These are phyloP conservation scores for Rhododendron ovatum DNA, from an alignment of 148 eudicot genomes.

Conservation along the genomic window DNA sequence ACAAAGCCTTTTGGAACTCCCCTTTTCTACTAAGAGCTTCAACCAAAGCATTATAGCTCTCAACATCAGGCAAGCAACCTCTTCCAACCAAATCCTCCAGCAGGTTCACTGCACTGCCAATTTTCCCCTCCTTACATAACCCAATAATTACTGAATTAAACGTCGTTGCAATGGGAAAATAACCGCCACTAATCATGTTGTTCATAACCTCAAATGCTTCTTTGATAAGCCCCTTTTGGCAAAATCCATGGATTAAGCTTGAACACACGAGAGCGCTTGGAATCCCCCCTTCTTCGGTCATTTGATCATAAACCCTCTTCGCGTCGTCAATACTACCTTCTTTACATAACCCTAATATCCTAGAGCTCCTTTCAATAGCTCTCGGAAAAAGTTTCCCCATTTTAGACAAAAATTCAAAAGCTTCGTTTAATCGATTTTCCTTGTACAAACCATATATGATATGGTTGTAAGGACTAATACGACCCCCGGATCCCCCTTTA, in stretches of 20 bases:
- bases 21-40: conserved; percentile 42
- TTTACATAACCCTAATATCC: conserved; percentile 45
- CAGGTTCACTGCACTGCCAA: conserved; percentile 43
- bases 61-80: conserved; percentile 45
- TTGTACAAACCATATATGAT: conserved; percentile 65
- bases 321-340: conserved; percentile 44
- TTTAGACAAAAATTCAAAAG: conserved; percentile 48
- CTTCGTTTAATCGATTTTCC: conserved; percentile 42
- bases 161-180: conserved; percentile 52
- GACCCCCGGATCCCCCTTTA: conserved; percentile 40
- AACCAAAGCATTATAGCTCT: conserved; percentile 52
- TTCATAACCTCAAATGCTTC: conserved; percentile 71
- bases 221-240: conserved; percentile 30
- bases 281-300: conserved; percentile 54
- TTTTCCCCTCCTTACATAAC: conserved; percentile 55
- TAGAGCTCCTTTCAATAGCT: conserved; percentile 58
- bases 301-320: conserved; percentile 47
- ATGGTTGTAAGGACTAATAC: conserved; percentile 68
- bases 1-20: conserved; percentile 41
- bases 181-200: conserved; percentile 53
- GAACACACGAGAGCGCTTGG: conserved; percentile 73
- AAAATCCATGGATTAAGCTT: conserved; percentile 47
- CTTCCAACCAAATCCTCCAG: conserved; percentile 54
- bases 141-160: conserved; percentile 45
- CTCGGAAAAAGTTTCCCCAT: conserved; percentile 71